Evolutionary conservation across 139 green algal species (phyloP).

Genomic region (Haematococcus sp.): DNA sequence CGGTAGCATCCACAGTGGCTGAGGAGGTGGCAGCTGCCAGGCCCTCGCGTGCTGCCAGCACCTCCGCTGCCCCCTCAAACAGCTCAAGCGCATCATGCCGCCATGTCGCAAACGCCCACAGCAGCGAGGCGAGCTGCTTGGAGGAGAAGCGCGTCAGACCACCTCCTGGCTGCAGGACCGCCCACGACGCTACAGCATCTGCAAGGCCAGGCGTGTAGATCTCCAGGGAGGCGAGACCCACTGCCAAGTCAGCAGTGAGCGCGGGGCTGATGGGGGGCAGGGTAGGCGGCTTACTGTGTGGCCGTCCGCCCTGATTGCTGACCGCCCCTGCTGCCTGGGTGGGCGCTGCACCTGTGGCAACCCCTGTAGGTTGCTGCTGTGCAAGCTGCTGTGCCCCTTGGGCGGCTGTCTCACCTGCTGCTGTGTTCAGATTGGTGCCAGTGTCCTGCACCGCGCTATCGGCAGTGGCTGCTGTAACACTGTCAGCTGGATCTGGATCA

Average conservation of each 20-base stretch:
- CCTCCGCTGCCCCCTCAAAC: slow-evolving; percentile 10
- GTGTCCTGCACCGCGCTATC: no score
- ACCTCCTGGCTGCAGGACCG: background rate
- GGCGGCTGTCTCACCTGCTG: no score
- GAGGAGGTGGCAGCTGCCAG: background rate
- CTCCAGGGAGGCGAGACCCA: background rate
- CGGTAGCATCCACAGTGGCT: background rate
- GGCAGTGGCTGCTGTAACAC: no score
- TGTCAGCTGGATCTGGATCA: background rate
- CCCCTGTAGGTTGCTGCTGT: no score
- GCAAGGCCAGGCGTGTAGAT: background rate
- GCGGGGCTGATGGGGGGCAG: background rate
- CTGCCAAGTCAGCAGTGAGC: background rate
- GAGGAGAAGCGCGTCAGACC: background rate
- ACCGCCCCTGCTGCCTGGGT: no score
- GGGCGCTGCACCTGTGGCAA: no score
- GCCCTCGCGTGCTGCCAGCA: background rate
- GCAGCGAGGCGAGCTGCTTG: slow-evolving; percentile 7
- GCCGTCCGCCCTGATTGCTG: no score
- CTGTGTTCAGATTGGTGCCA: no score
- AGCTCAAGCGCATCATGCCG: background rate
- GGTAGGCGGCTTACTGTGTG: background rate
- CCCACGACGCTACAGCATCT: slow-evolving; percentile 2
- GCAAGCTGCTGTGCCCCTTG: no score
- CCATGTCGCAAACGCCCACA: slow-evolving; percentile 11